A percentile compares a stretch with the other conserved stretches of the same genome.
Conservation (phyloP, 305 asterid species). For the Euphrasia arctica region DNA sequence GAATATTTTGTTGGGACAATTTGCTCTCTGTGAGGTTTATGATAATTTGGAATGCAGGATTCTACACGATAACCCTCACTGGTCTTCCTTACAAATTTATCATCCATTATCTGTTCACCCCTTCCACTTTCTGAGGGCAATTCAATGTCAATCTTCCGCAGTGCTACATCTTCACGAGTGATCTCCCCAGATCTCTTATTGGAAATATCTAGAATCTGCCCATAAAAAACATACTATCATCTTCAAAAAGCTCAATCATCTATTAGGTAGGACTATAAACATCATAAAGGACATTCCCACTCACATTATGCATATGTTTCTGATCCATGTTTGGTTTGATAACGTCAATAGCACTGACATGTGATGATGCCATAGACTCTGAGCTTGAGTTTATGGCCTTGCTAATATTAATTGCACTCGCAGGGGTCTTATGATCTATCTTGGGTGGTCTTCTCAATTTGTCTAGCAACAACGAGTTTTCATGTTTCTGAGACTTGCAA, state of each 20-base stretch:
- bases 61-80: slow-evolving; percentile 27
- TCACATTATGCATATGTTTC: slow-evolving; percentile 33
- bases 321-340: slow-evolving; percentile 32
- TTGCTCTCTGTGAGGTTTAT: slow-evolving; percentile 30
- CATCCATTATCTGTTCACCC: slow-evolving; percentile 29
- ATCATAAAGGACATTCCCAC: slow-evolving; percentile 31
- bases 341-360: slow-evolving; percentile 29
- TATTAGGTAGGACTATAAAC: slow-evolving; percentile 24
- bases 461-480: slow-evolving; percentile 36
- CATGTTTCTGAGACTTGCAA: slow-evolving; percentile 39
- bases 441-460: slow-evolving; percentile 31
- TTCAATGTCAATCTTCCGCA: slow-evolving; percentile 36
- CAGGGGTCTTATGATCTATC: slow-evolving; percentile 26
- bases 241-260: slow-evolving; percentile 26
- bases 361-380: slow-evolving; percentile 33
- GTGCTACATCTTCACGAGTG: slow-evolving; percentile 35
- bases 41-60: slow-evolving; percentile 36
- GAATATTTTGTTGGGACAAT: slow-evolving; percentile 31
- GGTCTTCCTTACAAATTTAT: slow-evolving; percentile 19
- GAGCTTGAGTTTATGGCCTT: slow-evolving; percentile 34
- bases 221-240: slow-evolving; percentile 24
- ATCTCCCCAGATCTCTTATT: slow-evolving; percentile 23
- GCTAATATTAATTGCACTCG: slow-evolving; percentile 28
- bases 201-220: slow-evolving; percentile 29
- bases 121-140: slow-evolving; percentile 30